Base-by-base conservation (phyloP, 2,329 filamentous ascomycete species). In the Malbranchea cinnamomea region DNA sequence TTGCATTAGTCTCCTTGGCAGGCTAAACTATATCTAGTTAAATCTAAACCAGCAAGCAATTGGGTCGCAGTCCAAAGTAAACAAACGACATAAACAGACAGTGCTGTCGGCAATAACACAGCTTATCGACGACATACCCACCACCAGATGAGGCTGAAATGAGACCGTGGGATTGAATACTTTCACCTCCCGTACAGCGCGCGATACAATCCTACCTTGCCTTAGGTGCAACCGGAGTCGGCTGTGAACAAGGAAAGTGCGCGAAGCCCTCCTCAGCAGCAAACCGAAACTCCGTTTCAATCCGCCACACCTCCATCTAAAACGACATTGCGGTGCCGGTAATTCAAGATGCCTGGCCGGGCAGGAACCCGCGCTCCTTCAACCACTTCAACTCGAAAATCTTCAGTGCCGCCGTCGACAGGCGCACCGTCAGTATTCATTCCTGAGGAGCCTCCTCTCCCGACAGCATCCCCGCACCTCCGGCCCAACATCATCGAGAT, bases 401-500 rank as follows among this genome's bases (percentile, higher is more conserved):
- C 51, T n/a, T 56, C 55, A 14, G 48, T 46, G 25, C 82, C 36
- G 80, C 94, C 41, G 84, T 72, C 37, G 78, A 74, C 30, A 78
- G 85, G 61, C 85, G 85, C 54, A 5, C 53, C 56, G 2, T 47
- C 49, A 3, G 47, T 51, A 28, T 46, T 44, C 21, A 53, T 79
- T n/a, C 77, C 79, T 22, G 69, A 77, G 44, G 83, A 93, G 35
- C 50, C 54, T 8, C 34, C 52, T 10, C 37, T 50, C 14, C 55
- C 56, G 17, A 46, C 52, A 32, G 44, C 50, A 14, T 44, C 48
- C 9, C 43, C 71, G 34, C 68, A 68, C 10, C 60, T 94, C 41
- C 78, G 85, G 45, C 68, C 66, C 20, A 78, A 80, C 48, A 66
- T 93, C 30, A 78, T 75, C 49, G 57, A 67, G 32, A 67, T 83